Evolutionary conservation across 106 monocot genomes (phyloP), one percentile per base, ranked within the genome.

Genomic region (Acorus calamus): DNA sequence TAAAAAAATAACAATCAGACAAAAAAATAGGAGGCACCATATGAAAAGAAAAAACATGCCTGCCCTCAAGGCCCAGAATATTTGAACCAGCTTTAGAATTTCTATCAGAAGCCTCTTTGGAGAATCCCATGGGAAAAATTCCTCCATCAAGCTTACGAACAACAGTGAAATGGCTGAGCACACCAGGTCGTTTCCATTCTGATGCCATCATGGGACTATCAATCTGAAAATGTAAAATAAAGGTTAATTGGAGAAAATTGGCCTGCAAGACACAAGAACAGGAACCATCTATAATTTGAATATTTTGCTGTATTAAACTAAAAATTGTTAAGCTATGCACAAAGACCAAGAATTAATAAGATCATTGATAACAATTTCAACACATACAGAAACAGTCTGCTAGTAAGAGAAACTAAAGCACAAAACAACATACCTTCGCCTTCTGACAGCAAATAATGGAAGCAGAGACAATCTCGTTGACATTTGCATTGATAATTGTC

Each of bases 401-500:
- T 28, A 28, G 28, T 28, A 28, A 28, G 28, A 28, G 28, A 28
- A 28, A 28, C 28, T 28, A 28, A 28, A 28, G 28, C 28, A 28
- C 28, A 28, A 28, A 28, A 28, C 28, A 28, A 69, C 46, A 54
- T 73, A 96, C 96, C 84, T 96, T 96, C 66, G 80, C 74, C 63
- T 87, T 79, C 71, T 77, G 82, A 63, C 90, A 96, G 72, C 90
- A 96, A 54, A 96, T 73, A 8, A 91, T 58, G 64, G 96, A 87
- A 61, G 91, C 96, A 59, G 91, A 84, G 13, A 96, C 91, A 62
- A 96, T 87, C 53, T 96, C 96, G 79, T 86, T 87, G 43, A 62
- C 47, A 75, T 75, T 90, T 53, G 72, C 76, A 44, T 57, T 91
- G 8, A 84, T 78, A 14, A 83, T 81, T 66, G 91, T 96, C 76